A percentile compares a stretch with the other conserved stretches of the same genome.
phyloP scores from a whole-genome alignment of 805 yeast genomes.

The Nakazawaea pomicola region DNA sequence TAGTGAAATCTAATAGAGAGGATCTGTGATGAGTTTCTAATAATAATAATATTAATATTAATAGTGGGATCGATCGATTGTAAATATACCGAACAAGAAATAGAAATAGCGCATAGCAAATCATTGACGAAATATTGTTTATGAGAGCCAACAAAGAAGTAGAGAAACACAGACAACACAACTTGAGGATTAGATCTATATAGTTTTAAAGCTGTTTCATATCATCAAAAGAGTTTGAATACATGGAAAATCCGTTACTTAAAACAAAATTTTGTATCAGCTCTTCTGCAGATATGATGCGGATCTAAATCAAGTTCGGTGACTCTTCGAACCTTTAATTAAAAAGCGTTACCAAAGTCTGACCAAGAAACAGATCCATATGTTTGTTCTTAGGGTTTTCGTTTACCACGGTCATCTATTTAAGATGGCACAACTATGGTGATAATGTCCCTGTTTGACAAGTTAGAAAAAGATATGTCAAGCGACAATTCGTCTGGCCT shows the following conservation, averaged over 20 bases:
- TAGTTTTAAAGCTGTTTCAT: background rate
- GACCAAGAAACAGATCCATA: background rate
- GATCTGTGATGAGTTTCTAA: too few species aligned
- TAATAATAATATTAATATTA: too few species aligned
- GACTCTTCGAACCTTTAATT: conserved; percentile 7
- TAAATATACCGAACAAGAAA: too few species aligned
- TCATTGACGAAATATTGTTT: too few species aligned
- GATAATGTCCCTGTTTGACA: conserved; percentile 35
- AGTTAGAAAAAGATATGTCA: background rate
- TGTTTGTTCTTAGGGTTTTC: conserved; percentile 42
- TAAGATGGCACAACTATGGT: conserved; percentile 35
- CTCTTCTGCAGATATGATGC: conserved; percentile 11
- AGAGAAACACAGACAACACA: too few species aligned
- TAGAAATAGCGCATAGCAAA: too few species aligned
- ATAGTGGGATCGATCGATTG: too few species aligned
- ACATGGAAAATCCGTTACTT: conserved; percentile 2
- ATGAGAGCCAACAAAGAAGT: too few species aligned
- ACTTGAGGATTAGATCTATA: background rate
- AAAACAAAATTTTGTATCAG: background rate
- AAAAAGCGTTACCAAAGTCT: conserved; percentile 7
- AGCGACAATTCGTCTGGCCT: too few species aligned
- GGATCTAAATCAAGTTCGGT: background rate
- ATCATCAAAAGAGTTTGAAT: conserved; percentile 9
- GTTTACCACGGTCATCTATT: conserved; percentile 46
- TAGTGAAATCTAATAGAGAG: too few species aligned